Evolutionary conservation across 2,329 filamentous ascomycete species (phyloP).

Genomic region (Claviceps sorghi): DNA sequence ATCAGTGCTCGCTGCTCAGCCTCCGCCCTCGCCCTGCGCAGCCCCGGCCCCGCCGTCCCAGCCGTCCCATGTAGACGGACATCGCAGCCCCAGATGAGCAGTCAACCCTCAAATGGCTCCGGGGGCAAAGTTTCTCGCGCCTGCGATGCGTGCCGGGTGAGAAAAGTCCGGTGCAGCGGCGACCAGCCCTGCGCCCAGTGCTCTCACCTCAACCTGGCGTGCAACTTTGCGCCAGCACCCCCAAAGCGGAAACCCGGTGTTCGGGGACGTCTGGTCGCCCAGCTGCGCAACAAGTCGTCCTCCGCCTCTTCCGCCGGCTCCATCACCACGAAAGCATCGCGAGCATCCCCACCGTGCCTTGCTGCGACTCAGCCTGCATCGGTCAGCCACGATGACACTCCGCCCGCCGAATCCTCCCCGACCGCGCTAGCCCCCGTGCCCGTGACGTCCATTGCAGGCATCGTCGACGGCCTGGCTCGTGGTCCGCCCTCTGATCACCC

Average conservation of each 20-base stretch:
- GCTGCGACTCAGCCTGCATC: neutral
- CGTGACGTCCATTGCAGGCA: constrained; percentile 14
- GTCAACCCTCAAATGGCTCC: neutral
- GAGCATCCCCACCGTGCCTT: too few relatives aligned
- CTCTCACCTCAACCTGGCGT: constrained; percentile 19
- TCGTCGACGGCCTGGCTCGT: constrained; percentile 8
- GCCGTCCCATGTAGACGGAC: constrained; percentile 1
- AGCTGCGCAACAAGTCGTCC: constrained; percentile 16
- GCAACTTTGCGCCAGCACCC: constrained; percentile 19
- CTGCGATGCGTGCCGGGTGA: constrained; percentile 24
- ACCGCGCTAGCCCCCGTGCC: constrained; percentile 1
- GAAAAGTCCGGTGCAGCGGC: constrained; percentile 24
- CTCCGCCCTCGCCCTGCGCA: neutral
- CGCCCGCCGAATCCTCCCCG: constrained; percentile 7
- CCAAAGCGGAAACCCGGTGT: constrained; percentile 21
- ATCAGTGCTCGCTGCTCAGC: neutral
- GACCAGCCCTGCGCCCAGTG: constrained; percentile 22
- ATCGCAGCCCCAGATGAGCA: constrained; percentile 5
- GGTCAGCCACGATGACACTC: constrained; percentile 3
- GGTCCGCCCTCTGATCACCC: constrained; percentile 1
- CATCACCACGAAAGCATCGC: neutral
- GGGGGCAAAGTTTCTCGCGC: constrained; percentile 14
- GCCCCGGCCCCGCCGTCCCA: neutral
- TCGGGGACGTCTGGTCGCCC: constrained; percentile 20
- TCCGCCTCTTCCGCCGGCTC: constrained; percentile 2